Evolutionary conservation across 345 rosid genomes (phyloP).

Genomic region (Kernera saxatilis): DNA sequence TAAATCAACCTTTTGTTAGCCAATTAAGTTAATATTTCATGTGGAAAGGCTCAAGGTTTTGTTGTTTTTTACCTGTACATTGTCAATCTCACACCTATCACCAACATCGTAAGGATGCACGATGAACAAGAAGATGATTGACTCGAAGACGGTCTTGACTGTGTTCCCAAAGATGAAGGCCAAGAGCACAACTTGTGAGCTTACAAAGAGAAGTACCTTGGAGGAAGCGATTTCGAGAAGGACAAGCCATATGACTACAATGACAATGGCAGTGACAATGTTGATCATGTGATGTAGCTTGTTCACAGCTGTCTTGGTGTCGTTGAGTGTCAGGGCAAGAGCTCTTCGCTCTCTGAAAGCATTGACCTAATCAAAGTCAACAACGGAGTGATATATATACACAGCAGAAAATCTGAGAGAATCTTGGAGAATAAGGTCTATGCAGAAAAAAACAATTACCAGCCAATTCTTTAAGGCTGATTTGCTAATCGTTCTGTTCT

Average conservation of each 20-base stretch:
- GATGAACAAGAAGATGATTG: slow-evolving; percentile 81
- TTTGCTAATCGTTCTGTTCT: slow-evolving; percentile 56
- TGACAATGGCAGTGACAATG: slow-evolving; percentile 38
- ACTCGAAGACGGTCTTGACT: slow-evolving; percentile 78
- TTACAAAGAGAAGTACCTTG: slow-evolving; percentile 49
- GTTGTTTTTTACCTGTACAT: slow-evolving; percentile 51
- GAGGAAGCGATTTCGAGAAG: slow-evolving; percentile 73
- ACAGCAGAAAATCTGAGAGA: not conserved
- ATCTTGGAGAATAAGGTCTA: not conserved
- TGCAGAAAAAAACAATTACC: slow-evolving; percentile 40
- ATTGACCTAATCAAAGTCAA: slow-evolving; percentile 53
- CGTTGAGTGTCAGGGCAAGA: slow-evolving; percentile 85
- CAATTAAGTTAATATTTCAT: not conserved
- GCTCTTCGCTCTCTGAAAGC: slow-evolving; percentile 92
- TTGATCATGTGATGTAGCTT: slow-evolving; percentile 76
- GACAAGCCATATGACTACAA: slow-evolving; percentile 59
- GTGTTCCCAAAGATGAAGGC: slow-evolving; percentile 93
- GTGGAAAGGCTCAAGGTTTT: not conserved
- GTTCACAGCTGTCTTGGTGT: slow-evolving; percentile 90
- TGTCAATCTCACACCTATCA: slow-evolving; percentile 82
- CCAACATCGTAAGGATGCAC: slow-evolving; percentile 97
- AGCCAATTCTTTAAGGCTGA: slow-evolving; percentile 70
- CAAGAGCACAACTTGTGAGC: slow-evolving; percentile 74
- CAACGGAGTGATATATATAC: slow-evolving; percentile 32
- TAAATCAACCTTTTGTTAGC: not conserved